Evolutionary conservation across 495 filamentous ascomycete species (phyloP).

Genomic region (Xylaria cubensis): DNA sequence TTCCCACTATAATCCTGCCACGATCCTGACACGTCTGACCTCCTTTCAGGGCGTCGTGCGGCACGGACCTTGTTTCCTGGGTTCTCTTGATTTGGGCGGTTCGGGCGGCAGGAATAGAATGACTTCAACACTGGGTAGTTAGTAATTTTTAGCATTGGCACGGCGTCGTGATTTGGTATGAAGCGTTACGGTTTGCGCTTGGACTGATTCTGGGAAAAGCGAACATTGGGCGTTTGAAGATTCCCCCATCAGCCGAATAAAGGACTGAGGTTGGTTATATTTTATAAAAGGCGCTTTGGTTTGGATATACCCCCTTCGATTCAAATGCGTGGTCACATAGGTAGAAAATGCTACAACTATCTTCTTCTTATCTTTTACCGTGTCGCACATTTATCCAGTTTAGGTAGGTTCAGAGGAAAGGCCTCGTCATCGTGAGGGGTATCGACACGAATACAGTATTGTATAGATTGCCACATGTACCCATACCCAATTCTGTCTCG

Average conservation of each 20-base stretch:
- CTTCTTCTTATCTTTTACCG: conserved; percentile 2
- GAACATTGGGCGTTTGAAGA: conserved; percentile 24
- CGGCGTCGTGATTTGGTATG: conserved; percentile 19
- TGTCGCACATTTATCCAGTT: neutral
- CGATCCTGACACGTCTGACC: conserved; percentile 14
- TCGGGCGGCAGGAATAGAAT: neutral
- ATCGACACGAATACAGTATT: neutral
- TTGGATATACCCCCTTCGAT: conserved; percentile 27
- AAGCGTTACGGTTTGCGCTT: conserved; percentile 12
- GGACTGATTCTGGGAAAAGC: conserved; percentile 15
- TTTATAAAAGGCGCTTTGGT: conserved; percentile 19
- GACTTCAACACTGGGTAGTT: neutral
- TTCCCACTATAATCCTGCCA: neutral
- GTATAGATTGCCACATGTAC: neutral
- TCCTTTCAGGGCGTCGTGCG: conserved; percentile 21
- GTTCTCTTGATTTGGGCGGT: conserved; percentile 15
- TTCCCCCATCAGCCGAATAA: neutral
- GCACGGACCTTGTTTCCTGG: conserved; percentile 24
- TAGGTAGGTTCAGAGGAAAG: neutral
- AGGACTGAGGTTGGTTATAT: conserved; percentile 1
- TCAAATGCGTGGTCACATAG: conserved; percentile 7
- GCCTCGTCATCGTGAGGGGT: conserved; percentile 17
- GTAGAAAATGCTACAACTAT: neutral
- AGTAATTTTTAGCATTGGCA: conserved; percentile 17
- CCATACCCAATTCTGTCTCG: neutral